Evolutionary conservation across 441 rosid species (phyloP), one percentile per base, ranked within the genome.

Genomic region (Capsella rubella): DNA sequence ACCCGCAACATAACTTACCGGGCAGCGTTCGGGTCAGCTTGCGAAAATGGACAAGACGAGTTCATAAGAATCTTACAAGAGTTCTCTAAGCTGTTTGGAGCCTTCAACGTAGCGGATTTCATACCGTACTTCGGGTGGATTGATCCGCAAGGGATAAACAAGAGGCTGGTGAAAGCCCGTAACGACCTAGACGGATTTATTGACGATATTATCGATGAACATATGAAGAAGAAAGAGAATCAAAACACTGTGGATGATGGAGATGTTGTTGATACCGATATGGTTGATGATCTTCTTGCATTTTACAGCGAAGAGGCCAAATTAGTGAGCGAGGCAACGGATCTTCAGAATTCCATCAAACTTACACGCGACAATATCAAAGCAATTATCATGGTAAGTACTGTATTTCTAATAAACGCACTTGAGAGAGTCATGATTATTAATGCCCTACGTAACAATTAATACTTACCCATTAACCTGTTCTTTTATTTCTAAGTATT

Each of bases 11-110:
- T 92, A 27, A 95, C 74, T 4, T 90, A 88, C 70, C 82, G 95
- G 53, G 95, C 99, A 0, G 98, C 99, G 29, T 91, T 95, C 39
- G 99, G 99, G 27, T 69, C 83, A 12, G 87, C 76, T 60, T 71
- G 84, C 18, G 78, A 77, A 6, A 84, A 82, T 3, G 93, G 96
- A 2, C 93, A 86, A 67, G 96, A 87, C 6, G 92, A 89, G 73
- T 95, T 95, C 68, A 88, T 91, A 34, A 35, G 79, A 58, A 92
- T 95, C 27, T 51, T 95, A 42, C 99, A 95, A 64, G 98, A 95
- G 77, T 95, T 95, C 61, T 95, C 99, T 3, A 89, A 88, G 87
- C 89, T 95, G 0, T 95, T 95, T 59, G 99, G 99, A 7, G 99
- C 97, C 8, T 95, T 95, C 40, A 95, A 95, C 64, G 79, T 95